Conservation (phyloP, 83 land plant genomes). For the Thuja plicata region DNA sequence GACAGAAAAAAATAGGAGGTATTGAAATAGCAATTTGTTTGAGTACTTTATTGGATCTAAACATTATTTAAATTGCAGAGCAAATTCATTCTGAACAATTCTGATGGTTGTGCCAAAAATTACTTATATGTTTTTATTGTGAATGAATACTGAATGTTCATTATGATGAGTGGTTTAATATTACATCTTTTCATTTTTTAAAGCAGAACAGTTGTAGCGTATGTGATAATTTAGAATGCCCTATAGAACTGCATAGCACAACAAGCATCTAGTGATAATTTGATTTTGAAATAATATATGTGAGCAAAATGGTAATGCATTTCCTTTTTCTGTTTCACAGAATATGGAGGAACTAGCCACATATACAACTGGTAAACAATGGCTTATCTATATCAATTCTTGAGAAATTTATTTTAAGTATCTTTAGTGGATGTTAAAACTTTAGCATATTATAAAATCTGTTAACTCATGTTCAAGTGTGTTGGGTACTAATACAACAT, state of each 20-base stretch:
- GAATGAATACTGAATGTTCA: neutral
- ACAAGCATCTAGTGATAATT: neutral
- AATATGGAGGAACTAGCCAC: slow-evolving; percentile 68
- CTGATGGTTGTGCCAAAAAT: neutral
- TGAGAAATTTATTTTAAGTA: neutral
- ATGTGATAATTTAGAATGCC: neutral
- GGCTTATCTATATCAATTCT: neutral
- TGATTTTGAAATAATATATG: neutral
- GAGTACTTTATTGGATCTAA: neutral
- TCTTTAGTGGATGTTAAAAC: neutral
- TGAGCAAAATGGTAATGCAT: neutral
- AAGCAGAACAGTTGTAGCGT: neutral
- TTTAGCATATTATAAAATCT: neutral
- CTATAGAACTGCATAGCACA: neutral
- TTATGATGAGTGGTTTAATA: neutral
- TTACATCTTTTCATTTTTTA: neutral
- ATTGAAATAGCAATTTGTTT: neutral
- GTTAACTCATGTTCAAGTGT: neutral
- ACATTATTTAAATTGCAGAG: neutral
- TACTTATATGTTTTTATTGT: neutral
- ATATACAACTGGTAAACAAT: slow-evolving; percentile 72
- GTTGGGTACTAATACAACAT: neutral
- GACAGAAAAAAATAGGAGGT: neutral
- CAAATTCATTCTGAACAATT: neutral
- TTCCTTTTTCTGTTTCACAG: slow-evolving; percentile 33